Conservation (phyloP, 2,329 filamentous ascomycete species). For the Daldinia sp. region DNA sequence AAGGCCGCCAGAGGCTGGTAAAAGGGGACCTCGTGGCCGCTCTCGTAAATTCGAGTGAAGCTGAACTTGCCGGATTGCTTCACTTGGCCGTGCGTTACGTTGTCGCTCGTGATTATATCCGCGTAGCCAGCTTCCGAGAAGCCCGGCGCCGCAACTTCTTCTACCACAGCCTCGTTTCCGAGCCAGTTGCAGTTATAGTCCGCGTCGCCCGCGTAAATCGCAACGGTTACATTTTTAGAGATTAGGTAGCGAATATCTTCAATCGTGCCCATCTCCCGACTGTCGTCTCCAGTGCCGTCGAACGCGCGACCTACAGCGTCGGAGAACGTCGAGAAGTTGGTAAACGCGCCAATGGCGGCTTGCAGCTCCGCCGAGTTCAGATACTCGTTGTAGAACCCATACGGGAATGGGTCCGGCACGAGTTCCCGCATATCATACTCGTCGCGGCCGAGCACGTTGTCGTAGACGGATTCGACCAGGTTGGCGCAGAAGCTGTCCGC, state of each 20-base stretch:
- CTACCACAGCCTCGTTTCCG: conserved; percentile 46
- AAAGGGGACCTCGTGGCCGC: conserved; percentile 61
- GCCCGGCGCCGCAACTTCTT: conserved; percentile 56
- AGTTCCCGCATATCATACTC: conserved; percentile 71
- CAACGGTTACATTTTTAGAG: conserved; percentile 43
- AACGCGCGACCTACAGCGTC: conserved; percentile 63
- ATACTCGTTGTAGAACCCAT: conserved; percentile 66
- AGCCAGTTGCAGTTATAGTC: conserved; percentile 53
- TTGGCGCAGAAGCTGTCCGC: conserved; percentile 68
- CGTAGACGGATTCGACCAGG: conserved; percentile 65
- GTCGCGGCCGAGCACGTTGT: conserved; percentile 65
- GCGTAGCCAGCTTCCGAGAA: conserved; percentile 60
- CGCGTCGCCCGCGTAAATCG: conserved; percentile 50
- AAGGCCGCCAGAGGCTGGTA: conserved; percentile 65
- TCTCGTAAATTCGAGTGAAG: conserved; percentile 61
- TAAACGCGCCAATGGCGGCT: conserved; percentile 68
- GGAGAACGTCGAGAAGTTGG: conserved; percentile 66
- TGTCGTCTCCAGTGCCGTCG: conserved; percentile 67
- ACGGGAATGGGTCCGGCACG: conserved; percentile 68
- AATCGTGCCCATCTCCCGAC: conserved; percentile 46
- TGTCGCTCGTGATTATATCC: conserved; percentile 56
- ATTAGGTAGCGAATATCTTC: conserved; percentile 46
- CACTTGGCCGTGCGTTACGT: conserved; percentile 64
- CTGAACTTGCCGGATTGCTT: conserved; percentile 64
- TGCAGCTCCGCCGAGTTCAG: conserved; percentile 68